Percentiles rank a stretch among this genome's conserved stretches.
phyloP scores from a whole-genome alignment of 805 yeast genomes.

The Candida anglica region DNA sequence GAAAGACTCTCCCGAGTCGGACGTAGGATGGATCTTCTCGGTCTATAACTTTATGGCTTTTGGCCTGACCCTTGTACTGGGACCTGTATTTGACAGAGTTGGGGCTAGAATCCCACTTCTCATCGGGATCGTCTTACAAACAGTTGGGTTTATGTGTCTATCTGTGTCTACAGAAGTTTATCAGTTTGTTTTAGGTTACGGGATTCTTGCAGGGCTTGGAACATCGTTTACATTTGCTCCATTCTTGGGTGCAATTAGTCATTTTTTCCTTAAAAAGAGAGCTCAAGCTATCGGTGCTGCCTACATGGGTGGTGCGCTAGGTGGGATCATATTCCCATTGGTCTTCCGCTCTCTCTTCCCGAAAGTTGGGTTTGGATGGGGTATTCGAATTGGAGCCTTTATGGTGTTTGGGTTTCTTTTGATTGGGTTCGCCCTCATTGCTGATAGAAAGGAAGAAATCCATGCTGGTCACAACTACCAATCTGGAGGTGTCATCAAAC shows the following conservation, averaged over 20 bases:
- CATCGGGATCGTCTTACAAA: conserved; percentile 13
- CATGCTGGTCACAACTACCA: no score
- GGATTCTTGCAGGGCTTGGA: conserved; percentile 22
- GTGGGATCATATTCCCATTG: conserved; percentile 25
- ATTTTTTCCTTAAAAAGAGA: conserved; percentile 20
- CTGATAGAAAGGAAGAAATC: conserved; percentile 12
- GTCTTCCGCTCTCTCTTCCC: conserved; percentile 21
- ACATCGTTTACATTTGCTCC: conserved; percentile 21
- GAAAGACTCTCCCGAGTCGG: conserved; percentile 10
- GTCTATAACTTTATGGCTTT: conserved; percentile 20
- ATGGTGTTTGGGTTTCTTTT: conserved; percentile 13
- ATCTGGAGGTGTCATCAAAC: conserved; percentile 8
- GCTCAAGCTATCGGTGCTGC: conserved; percentile 24
- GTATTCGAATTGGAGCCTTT: conserved; percentile 21
- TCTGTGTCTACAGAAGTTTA: conserved; percentile 16
- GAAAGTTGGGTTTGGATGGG: conserved; percentile 28
- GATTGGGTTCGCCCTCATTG: conserved; percentile 13
- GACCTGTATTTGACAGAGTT: conserved; percentile 23
- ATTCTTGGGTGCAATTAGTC: conserved; percentile 19
- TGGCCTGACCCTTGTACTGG: conserved; percentile 18
- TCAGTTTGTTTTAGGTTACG: conserved; percentile 22
- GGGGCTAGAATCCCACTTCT: conserved; percentile 19
- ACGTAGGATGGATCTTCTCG: conserved; percentile 27
- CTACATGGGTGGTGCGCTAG: conserved; percentile 29
- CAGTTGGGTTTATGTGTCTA: conserved; percentile 17